A percentile compares a stretch with the other conserved stretches of the same genome.
Conservation (phyloP, 108 stramenopile species). For the Conticribra weissflogii region DNA sequence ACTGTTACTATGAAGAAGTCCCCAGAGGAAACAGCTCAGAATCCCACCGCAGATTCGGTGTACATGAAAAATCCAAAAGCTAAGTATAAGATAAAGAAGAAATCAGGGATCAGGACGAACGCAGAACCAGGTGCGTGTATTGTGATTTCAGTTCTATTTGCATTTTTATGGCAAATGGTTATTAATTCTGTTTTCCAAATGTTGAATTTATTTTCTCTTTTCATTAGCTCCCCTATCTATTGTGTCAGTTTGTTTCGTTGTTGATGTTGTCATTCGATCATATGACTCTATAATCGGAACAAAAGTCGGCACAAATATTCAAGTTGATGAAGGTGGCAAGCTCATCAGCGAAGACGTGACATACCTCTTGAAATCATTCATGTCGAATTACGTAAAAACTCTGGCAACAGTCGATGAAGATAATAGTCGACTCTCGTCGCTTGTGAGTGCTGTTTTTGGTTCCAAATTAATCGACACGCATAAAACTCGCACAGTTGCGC, state of each 20-base stretch:
- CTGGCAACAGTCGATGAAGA: conserved; percentile 20
- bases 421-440: conserved; percentile 14
- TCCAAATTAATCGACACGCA: conserved; percentile 15
- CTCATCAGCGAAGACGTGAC: conserved; percentile 41
- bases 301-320: conserved; percentile 69
- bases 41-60: conserved; percentile 6
- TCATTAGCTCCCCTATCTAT: conserved; percentile 46
- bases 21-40: conserved; percentile 8
- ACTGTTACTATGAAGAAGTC: conserved; percentile 6
- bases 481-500: conserved; percentile 31
- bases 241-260: conserved; percentile 56
- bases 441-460: conserved; percentile 33
- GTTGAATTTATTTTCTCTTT: too few species aligned
- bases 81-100: conserved; percentile 39
- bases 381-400: conserved; percentile 43
- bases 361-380: conserved; percentile 35
- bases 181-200: too few species aligned
- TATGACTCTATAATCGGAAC: conserved; percentile 72
- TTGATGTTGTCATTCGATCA: conserved; percentile 65
- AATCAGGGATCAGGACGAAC: conserved; percentile 13
- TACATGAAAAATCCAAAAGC: conserved; percentile 45
- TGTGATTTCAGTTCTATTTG: too few species aligned
- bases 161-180: too few species aligned
- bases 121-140: too few species aligned
- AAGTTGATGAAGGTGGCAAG: conserved; percentile 53